Base-by-base conservation (phyloP, 208 protist genomes). In the Jaenimonas drosophilae region DNA sequence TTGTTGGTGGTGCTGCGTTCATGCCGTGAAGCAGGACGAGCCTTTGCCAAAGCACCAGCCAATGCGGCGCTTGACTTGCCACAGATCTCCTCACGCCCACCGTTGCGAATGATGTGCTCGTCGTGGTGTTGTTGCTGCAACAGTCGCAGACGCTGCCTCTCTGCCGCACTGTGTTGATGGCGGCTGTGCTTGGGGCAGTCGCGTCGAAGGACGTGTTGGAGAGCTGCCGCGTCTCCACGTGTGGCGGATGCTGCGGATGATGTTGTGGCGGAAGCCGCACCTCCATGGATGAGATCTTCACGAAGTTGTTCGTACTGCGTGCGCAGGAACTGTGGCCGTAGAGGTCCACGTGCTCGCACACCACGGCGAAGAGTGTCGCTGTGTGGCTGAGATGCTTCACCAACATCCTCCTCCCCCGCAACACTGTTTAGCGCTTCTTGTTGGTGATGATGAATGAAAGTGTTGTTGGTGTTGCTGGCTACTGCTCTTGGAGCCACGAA, bases 81-180 rank as follows among this genome's bases (percentile, higher is more conserved):
- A n/a, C 43, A 44, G 9, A 77, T 48, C 32, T 54, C 34, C 47
- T 77, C 69, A 4, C 64, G 54, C 20, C 70, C 70, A 29, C 66
- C 66, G 44, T 78, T 78, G 19, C 53, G 28, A 42, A 78, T 78
- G 16, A 78, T 48, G 9, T 58, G 52, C 33, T 70, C 45, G 45
- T 78, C 67, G 43, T 78, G 70, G 24, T 68, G 59, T 37, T 66
- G 54, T 45, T 73, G 59, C 49, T 73, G 70, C 45, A 78, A 20
- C 4, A n/a, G 23, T 9, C 48, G 64, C 23, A 78, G 44, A 2
- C 70, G 64, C 55, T 64, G 31, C 50, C 54, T 53, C 59, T 78
- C 45, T 44, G 20, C n/a, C 45, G 46, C 24, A 42, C 32, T 34
- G 44, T 48, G 37, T 26, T 40, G 34, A 48, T 43, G 16, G 48